These are phyloP conservation scores for Cucurbita ficifolia DNA, from an alignment of 306 rosid genomes.

Conservation along the genomic window DNA sequence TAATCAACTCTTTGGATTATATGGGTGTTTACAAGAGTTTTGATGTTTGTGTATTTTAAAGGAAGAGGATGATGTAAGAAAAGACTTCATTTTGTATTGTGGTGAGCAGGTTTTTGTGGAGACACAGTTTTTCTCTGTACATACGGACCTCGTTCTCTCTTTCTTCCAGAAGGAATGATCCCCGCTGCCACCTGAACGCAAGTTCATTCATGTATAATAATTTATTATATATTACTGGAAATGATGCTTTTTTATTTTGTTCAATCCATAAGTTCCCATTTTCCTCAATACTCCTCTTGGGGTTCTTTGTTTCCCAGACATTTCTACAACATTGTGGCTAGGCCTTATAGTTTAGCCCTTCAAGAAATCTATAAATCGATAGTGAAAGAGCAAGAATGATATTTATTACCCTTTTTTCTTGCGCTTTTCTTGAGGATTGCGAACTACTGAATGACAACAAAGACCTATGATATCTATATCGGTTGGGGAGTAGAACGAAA, in stretches of 20 bases:
- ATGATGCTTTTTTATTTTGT: constrained; percentile 3
- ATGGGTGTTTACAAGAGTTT: no score
- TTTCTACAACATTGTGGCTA: neutral
- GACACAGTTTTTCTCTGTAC: constrained; percentile 88
- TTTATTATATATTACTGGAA: constrained; percentile 10
- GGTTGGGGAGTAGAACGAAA: no score
- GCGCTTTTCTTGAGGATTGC: neutral
- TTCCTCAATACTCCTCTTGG: neutral
- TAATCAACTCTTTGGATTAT: neutral
- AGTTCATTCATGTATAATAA: constrained; percentile 35
- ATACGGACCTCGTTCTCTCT: constrained; percentile 87
- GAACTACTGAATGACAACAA: neutral
- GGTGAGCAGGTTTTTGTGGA: constrained; percentile 68
- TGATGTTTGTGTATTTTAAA: no score
- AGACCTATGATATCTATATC: no score
- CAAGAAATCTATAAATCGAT: neutral
- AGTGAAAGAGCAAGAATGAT: neutral
- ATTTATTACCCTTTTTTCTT: neutral
- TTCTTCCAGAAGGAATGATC: constrained; percentile 84
- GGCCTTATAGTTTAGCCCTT: neutral
- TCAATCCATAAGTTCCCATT: constrained; percentile 6
- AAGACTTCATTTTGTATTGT: neutral
- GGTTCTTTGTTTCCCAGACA: neutral
- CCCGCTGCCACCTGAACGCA: constrained; percentile 26
- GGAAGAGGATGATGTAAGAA: neutral